Conservation (phyloP, 1,139 yeast species). For the Magnusiomyces sp. region DNA sequence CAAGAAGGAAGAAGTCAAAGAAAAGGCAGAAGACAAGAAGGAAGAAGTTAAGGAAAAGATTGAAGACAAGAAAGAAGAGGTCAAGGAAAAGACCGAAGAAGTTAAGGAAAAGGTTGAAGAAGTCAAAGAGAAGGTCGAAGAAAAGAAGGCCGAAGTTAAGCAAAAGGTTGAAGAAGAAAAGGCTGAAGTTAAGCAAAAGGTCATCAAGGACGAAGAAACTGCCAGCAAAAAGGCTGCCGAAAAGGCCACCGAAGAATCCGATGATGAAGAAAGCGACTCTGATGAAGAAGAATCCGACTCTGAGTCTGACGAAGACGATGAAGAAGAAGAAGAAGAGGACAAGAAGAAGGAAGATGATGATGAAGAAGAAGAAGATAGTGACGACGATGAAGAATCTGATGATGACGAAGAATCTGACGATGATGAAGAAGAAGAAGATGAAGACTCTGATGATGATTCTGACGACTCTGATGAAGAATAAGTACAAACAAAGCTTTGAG, state of each 20-base stretch:
- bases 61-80: too few relatives aligned
- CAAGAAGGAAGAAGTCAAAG: too few relatives aligned
- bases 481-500: background rate
- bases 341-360: constrained; percentile 4
- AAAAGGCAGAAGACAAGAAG: too few relatives aligned
- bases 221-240: constrained; percentile 26
- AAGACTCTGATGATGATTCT: background rate
- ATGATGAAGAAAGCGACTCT: constrained; percentile 7
- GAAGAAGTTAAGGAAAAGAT: too few relatives aligned
- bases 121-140: background rate
- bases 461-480: background rate
- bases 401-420: background rate
- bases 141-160: background rate
- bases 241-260: constrained; percentile 15
- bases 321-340: constrained; percentile 8
- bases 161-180: background rate
- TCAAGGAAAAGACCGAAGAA: background rate
- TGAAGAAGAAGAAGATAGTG: constrained; percentile 4
- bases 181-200: constrained; percentile 1
- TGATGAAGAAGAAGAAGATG: background rate
- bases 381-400: constrained; percentile 7
- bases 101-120: background rate
- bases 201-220: constrained; percentile 2
- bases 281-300: constrained; percentile 7
- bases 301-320: constrained; percentile 6